Evolutionary conservation across 2,329 filamentous ascomycete genomes (phyloP).

Genomic region (Sphaerulina musiva): DNA sequence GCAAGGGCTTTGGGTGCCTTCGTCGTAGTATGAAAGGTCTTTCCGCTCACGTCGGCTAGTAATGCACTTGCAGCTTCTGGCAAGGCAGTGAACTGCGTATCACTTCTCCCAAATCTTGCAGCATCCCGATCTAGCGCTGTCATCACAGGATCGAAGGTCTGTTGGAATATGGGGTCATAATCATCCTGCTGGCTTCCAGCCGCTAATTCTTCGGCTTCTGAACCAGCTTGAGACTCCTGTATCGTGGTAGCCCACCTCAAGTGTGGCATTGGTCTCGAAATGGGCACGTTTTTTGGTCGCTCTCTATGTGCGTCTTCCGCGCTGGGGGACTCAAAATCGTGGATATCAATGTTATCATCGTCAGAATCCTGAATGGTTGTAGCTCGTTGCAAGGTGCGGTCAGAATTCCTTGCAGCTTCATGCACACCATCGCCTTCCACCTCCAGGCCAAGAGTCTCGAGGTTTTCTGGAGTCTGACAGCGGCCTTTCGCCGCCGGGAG

Average conservation of each 20-base stretch:
- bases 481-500: background rate
- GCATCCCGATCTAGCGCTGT: slow-evolving; percentile 20
- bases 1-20: background rate
- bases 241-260: background rate
- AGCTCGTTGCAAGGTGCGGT: slow-evolving; percentile 1
- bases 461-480: background rate
- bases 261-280: background rate
- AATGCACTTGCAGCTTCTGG: background rate
- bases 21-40: no score
- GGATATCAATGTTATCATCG: background rate
- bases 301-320: background rate
- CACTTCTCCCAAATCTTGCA: slow-evolving; percentile 13
- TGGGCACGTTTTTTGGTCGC: background rate
- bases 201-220: background rate
- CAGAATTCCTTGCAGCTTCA: background rate
- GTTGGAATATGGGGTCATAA: slow-evolving; percentile 12
- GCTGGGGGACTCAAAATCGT: background rate
- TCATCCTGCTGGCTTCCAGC: background rate
- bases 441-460: background rate
- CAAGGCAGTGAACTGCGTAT: slow-evolving; percentile 9
- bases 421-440: background rate
- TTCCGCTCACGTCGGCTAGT: background rate
- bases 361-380: slow-evolving; percentile 11
- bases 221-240: slow-evolving; percentile 7
- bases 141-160: slow-evolving; percentile 21